Evolutionary conservation across 2,329 filamentous ascomycete species (phyloP), one percentile per base, ranked within the genome.

Genomic region (Mycosphaerella sp.): DNA sequence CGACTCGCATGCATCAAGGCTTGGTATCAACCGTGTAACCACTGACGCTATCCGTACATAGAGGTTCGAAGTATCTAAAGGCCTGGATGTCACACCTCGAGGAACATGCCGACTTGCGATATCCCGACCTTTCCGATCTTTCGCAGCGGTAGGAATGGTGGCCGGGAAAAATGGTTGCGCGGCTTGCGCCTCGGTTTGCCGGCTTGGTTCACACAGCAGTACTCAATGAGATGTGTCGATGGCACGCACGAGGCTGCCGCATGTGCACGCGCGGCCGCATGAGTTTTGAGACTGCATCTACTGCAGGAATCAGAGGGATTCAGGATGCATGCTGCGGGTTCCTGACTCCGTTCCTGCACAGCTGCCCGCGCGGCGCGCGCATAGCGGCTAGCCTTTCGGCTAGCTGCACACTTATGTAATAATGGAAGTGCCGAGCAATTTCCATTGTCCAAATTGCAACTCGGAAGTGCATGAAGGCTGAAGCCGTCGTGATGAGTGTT

Each of bases 61-160:
- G 88, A 70, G 90, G 90, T 18, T 89, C 87, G 69, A 77, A 76
- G 52, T 97, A 95, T 66, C 76, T 97, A 55, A 89, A 88, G 70
- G 78, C 78, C 55, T 97, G 91, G 93, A 95, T 96, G 87, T 80
- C 78, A 8, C 91, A 86, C 68, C 75, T 97, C 27, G 91, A 97
- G 69, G 88, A 95, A 57, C 76, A 95, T 63, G 86, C 89, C 6
- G 91, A 97, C 71, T 72, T 97, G 60, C 78, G 93, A 65, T 97
- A 96, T 70, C 89, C 91, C 2, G 86, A 93, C 65, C 65, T 82
- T 25, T 67, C 68, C 16, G 75, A 77, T 21, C 56, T 77, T 44
- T 53, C 57, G 21, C 54, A 58, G 18, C 50, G 35, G 32, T 18
- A 16, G 21, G 13, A 18, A 16, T 18, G 32, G 16, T 7, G 41